Base-by-base conservation (phyloP, 805 yeast genomes). In the Ogataea dorogensis region DNA sequence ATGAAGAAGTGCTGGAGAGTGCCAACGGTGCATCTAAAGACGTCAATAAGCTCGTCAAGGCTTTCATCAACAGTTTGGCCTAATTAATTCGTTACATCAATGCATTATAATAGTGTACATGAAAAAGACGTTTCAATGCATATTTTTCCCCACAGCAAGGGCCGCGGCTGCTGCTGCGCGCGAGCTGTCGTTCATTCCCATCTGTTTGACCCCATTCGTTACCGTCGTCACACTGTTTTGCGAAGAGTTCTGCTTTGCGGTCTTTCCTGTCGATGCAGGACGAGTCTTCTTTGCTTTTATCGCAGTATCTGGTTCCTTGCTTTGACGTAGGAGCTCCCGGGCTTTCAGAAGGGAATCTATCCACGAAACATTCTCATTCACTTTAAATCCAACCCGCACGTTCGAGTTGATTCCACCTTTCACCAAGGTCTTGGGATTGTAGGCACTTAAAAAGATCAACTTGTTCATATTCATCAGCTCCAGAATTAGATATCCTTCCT, bases 1-100 rank as follows among this genome's bases (percentile, higher is more conserved):
- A 91, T 58, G 83, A 69, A n/a, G 98, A 91, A 63, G 98, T 91
- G 1, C 67, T 91, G 36, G 87, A 82, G 49, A 79, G 79, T 33
- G 96, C 96, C 9, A 70, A 72, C 30, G 73, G 65, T 40, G 97
- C 97, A 0, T 84, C 96, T 0, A 57, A 69, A 31, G 97, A 91
- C 59, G 89, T 91, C 20, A 80, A 86, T 58, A 61, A 44, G 23
- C 69, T 91, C 33, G 73, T 91, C 34, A 81, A 73, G 49, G 76
- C 75, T 15, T 74, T 81, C 1, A 71, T 82, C 31, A 54, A 53
- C 29, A 33, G 34, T 16, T 28, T 53, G 15, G 28, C 32, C 14
- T 14, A 24, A 17, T 18, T 12, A 13, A 5, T 25, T 22, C 24
- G 17, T 17, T 4, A 28, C 24, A 24, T 29, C 24, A 25, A 25